A percentile compares a stretch with the other conserved stretches of the same genome.
These are phyloP conservation scores for Fragaria nilgerrensis DNA, from an alignment of 306 rosid species.

Conservation along the genomic window DNA sequence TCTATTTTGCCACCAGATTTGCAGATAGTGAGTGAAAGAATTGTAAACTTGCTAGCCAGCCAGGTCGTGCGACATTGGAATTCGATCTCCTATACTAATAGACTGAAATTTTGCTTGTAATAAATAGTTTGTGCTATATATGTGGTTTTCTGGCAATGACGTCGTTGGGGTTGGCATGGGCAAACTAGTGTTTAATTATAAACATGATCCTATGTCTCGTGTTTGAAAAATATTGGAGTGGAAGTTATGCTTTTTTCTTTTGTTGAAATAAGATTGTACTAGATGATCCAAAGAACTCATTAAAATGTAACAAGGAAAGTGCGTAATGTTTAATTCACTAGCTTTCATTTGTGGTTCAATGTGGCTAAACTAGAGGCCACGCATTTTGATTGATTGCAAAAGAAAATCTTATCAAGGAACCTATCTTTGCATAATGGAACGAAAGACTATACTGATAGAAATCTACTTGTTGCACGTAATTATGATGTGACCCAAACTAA, in stretches of 20 bases:
- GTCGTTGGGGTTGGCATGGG: too few species aligned
- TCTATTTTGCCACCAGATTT: slow-evolving; percentile 18
- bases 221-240: not conserved
- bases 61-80: not conserved
- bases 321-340: not conserved
- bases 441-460: too few species aligned
- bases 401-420: not conserved
- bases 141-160: not conserved
- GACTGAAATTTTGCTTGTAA: not conserved
- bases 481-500: not conserved
- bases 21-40: slow-evolving; percentile 22
- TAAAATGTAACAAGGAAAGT: too few species aligned
- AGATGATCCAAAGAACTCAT: not conserved
- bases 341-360: not conserved
- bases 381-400: not conserved
- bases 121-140: not conserved
- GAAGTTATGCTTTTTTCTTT: not conserved
- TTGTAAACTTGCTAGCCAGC: too few species aligned
- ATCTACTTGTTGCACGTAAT: not conserved
- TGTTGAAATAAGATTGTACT: not conserved
- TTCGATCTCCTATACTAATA: not conserved
- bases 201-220: not conserved
- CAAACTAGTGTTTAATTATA: not conserved
- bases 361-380: not conserved
- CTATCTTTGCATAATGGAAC: not conserved